phyloP scores from a whole-genome alignment of 148 eudicot species.

The Chenopodium album region DNA sequence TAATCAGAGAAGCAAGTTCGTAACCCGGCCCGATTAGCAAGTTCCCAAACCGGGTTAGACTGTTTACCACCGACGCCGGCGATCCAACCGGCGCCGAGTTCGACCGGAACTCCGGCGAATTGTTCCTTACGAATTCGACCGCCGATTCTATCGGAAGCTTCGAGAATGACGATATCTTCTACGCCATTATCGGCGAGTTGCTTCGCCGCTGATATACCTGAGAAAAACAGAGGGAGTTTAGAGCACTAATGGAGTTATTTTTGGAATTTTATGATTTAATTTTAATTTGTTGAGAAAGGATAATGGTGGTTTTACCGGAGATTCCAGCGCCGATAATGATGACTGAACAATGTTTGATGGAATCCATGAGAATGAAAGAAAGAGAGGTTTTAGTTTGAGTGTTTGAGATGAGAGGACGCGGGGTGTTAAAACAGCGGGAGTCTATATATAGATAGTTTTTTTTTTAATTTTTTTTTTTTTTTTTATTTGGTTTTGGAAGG shows the following conservation, averaged over 20 bases:
- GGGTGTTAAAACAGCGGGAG: conserved; percentile 23
- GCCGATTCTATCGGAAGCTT: conserved; percentile 75
- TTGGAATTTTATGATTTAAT: not conserved
- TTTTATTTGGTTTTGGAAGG: not conserved
- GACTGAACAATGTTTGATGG: conserved; percentile 52
- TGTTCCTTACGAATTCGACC: conserved; percentile 62
- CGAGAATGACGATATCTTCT: conserved; percentile 70
- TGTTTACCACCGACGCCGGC: conserved; percentile 83
- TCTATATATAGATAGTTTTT: conserved; percentile 20
- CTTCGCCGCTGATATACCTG: conserved; percentile 80
- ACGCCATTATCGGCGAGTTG: conserved; percentile 67
- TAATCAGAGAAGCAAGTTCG: conserved; percentile 83
- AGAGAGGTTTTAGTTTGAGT: not conserved
- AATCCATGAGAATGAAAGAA: conserved; percentile 47
- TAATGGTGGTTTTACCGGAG: conserved; percentile 44
- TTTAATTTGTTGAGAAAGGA: too few species aligned
- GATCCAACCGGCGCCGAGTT: conserved; percentile 94
- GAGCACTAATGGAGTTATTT: too few species aligned
- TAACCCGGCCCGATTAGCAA: conserved; percentile 51
- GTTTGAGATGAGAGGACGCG: not conserved
- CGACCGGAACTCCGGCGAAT: conserved; percentile 73
- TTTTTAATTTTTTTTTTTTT: not conserved
- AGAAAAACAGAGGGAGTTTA: not conserved
- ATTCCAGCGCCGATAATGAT: conserved; percentile 87
- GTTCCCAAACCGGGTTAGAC: conserved; percentile 79